Base-by-base conservation (phyloP, 306 rosid species). In the Pyrus betulifolia region DNA sequence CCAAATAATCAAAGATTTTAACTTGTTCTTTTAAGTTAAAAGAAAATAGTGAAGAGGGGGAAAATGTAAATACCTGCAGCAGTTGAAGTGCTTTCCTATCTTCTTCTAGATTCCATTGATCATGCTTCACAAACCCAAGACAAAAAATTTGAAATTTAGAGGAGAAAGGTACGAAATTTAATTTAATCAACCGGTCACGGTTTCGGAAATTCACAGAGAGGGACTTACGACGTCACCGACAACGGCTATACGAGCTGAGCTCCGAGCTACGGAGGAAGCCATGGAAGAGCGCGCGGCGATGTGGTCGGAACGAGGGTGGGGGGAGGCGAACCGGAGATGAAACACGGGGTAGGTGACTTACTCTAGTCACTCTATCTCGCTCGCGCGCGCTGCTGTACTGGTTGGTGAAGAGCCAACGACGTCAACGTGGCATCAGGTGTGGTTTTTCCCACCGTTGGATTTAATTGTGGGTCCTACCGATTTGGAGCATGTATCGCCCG, bases 171-270 rank as follows among this genome's bases (percentile, higher is more conserved):
- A 27, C 15, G n/a, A 76, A 82, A 30, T 11, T 69, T 33, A 31
- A 76, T 21, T 22, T 4, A 19, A 30, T 65, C 25, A 65, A n/a
- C 23, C 45, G 17, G 25, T 6, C 13, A 49, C 23, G 44, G 59
- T 14, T 14, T 67, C 18, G 1, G 4, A 69, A 44, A 70, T 12
- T 64, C 54, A 49, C 33, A 44, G 25, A 6, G 35, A 65, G 73
- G 84, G 76, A 51, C 80, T 84, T 81, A 95, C 97, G 74, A 92
- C 89, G 76, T 92, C 97, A 30, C 98, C 96, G 27, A 94, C 90
- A 74, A 94, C 76, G 33, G 86, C 97, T 22, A 92, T 88, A 55
- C 97, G 95, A 79, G 88, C 85, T 19, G 69, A 59, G 58, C 69
- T 17, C 5, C 51, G 28, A 66, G 49, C 70, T 66, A 40, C 57